These are phyloP conservation scores for Penicillium soppii DNA, from an alignment of 495 filamentous ascomycete species.

Conservation along the genomic window DNA sequence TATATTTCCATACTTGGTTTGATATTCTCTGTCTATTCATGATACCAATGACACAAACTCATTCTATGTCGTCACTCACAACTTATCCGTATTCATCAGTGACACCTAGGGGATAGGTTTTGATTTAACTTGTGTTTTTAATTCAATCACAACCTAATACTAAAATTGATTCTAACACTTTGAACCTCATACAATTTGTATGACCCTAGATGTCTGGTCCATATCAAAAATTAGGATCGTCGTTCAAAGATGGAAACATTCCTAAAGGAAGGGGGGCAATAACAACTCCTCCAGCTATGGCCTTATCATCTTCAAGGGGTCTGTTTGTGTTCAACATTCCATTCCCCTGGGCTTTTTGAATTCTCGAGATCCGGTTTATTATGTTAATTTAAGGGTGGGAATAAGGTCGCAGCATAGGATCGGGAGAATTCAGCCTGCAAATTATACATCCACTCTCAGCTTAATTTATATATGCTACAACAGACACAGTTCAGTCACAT, in stretches of 20 bases:
- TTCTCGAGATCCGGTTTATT: background rate
- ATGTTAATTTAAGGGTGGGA: background rate
- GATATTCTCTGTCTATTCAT: too few species aligned
- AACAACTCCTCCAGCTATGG: background rate
- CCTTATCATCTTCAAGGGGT: background rate
- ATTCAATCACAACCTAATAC: background rate
- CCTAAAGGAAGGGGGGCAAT: constrained; percentile 16
- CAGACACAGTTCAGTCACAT: too few species aligned
- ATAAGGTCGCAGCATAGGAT: background rate
- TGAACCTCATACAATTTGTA: too few species aligned
- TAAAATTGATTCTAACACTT: too few species aligned
- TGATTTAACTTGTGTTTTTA: background rate
- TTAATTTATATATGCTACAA: too few species aligned
- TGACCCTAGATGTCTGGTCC: background rate
- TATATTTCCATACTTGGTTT: too few species aligned
- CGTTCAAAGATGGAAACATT: background rate
- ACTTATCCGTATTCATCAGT: background rate
- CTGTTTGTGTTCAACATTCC: background rate
- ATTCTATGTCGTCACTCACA: background rate
- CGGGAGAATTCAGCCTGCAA: background rate
- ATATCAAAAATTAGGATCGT: background rate
- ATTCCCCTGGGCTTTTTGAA: background rate
- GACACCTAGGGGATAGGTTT: background rate
- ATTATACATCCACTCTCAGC: background rate
- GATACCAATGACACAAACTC: background rate